Conservation (phyloP, 805 yeast genomes). For the Teunomyces funiuensis region DNA sequence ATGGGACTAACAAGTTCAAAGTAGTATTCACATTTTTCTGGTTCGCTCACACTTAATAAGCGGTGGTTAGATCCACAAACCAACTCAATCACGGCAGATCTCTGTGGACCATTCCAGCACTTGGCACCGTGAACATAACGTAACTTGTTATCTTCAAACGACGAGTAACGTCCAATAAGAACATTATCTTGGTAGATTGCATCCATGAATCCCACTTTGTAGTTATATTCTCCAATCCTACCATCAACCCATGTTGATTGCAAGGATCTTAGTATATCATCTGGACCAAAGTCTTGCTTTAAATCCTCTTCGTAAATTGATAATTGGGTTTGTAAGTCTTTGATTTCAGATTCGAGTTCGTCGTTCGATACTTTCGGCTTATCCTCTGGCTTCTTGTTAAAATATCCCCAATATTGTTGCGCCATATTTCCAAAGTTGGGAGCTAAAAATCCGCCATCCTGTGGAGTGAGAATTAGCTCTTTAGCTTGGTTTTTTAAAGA, state of each 20-base stretch:
- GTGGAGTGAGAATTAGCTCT: slow-evolving; percentile 1
- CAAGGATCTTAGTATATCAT: slow-evolving; percentile 63
- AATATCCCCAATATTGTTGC: slow-evolving; percentile 20
- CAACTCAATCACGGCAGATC: slow-evolving; percentile 65
- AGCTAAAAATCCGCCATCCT: background rate
- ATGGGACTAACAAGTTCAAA: slow-evolving; percentile 50
- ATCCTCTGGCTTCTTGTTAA: slow-evolving; percentile 1
- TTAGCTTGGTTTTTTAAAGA: slow-evolving; percentile 7
- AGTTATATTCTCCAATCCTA: slow-evolving; percentile 68
- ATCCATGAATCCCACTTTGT: slow-evolving; percentile 59
- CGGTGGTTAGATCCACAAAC: slow-evolving; percentile 63
- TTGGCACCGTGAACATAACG: slow-evolving; percentile 63
- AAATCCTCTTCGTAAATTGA: slow-evolving; percentile 21
- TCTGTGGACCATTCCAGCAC: slow-evolving; percentile 94
- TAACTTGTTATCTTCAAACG: slow-evolving; percentile 27
- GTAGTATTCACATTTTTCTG: slow-evolving; percentile 81
- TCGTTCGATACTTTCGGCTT: slow-evolving; percentile 6
- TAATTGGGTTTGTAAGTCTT: slow-evolving; percentile 13
- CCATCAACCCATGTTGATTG: slow-evolving; percentile 46
- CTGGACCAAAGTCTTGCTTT: slow-evolving; percentile 51
- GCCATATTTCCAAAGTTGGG: slow-evolving; percentile 18
- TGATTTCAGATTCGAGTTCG: slow-evolving; percentile 18
- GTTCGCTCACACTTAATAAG: slow-evolving; percentile 73
- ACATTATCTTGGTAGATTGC: slow-evolving; percentile 55
- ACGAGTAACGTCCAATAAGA: slow-evolving; percentile 48